Evolutionary conservation across 1,284 basidiomycete species (phyloP), one percentile per base, ranked within the genome.

Genomic region (Puccinia hordei): DNA sequence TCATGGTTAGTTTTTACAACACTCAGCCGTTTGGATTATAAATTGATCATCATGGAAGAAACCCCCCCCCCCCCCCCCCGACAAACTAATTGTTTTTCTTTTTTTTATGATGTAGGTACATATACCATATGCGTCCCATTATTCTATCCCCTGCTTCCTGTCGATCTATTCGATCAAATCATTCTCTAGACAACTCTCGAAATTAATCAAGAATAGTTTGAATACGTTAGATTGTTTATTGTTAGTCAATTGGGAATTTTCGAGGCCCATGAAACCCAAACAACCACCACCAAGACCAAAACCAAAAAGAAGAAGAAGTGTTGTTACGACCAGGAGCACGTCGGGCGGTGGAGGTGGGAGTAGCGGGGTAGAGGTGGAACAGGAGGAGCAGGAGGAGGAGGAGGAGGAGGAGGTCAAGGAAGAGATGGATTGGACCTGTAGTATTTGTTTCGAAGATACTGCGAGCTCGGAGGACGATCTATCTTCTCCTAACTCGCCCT

Each of bases 371-470:
- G 55, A 57, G 5, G 24, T 5, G 13, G 55, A 57, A 17, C n/a
- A 57, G 55, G 19, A 10, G 4, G n/a, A 27, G n/a, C 5, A n/a
- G 13, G n/a, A n/a, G n/a, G n/a, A n/a, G n/a, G n/a, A n/a, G n/a
- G 55, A 57, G 55, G n/a, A 27, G n/a, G 55, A 24, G n/a, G 33
- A 49, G 13, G 66, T n/a, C n/a, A n/a, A 69, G n/a, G 66, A 41
- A 17, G 55, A 71, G 44, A 27, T 33, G 44, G 77, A 79, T 72
- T 79, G 77, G 77, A n/a, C 51, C 10, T 80, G 77, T 65, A 80
- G 77, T 53, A 80, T 80, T 24, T 80, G 77, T 27, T 80, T 80
- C 33, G 77, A 80, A 38, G 77, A 80, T 44, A 33, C 65, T 27
- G 51, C 35, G 19, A 24, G 55, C n/a, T n/a, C n/a, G 51, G 44